Percentiles rank a stretch among this genome's conserved stretches.
Evolutionary conservation across 768 basidiomycete genomes (phyloP).

Genomic region (Collybia sp.): DNA sequence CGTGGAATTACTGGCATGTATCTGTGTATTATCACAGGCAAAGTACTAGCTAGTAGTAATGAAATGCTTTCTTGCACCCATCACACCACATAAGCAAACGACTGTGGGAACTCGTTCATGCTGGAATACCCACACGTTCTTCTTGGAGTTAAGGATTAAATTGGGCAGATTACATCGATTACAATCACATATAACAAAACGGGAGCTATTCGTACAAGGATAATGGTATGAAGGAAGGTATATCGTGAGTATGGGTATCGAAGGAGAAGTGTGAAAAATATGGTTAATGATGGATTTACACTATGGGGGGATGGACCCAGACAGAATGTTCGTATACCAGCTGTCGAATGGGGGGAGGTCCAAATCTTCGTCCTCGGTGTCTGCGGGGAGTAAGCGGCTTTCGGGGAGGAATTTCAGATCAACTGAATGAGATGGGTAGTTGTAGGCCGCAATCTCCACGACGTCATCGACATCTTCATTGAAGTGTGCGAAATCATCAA

Average conservation of each 20-base stretch:
- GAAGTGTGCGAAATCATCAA: slow-evolving; percentile 9
- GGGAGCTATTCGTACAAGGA: neutral
- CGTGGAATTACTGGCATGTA: no score
- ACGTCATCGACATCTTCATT: slow-evolving; percentile 3
- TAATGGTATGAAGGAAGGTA: neutral
- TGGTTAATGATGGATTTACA: neutral
- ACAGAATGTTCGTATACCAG: slow-evolving; percentile 27
- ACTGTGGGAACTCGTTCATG: no score
- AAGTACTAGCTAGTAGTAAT: no score
- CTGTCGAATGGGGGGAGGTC: slow-evolving; percentile 36
- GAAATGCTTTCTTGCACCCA: no score
- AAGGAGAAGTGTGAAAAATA: neutral
- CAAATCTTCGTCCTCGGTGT: slow-evolving; percentile 17
- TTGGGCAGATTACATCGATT: no score
- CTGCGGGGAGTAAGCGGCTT: neutral
- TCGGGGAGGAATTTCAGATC: no score
- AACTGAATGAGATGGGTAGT: neutral
- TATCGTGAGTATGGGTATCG: neutral
- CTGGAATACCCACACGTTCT: no score
- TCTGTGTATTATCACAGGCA: no score
- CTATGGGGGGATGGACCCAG: slow-evolving; percentile 8
- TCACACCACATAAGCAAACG: no score
- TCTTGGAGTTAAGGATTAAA: no score
- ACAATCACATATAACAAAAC: neutral
- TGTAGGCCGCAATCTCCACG: slow-evolving; percentile 3